A percentile compares a stretch with the other conserved stretches of the same genome.
Evolutionary conservation across 2,329 filamentous ascomycete genomes (phyloP).

Genomic region (Ophiostoma piceae): DNA sequence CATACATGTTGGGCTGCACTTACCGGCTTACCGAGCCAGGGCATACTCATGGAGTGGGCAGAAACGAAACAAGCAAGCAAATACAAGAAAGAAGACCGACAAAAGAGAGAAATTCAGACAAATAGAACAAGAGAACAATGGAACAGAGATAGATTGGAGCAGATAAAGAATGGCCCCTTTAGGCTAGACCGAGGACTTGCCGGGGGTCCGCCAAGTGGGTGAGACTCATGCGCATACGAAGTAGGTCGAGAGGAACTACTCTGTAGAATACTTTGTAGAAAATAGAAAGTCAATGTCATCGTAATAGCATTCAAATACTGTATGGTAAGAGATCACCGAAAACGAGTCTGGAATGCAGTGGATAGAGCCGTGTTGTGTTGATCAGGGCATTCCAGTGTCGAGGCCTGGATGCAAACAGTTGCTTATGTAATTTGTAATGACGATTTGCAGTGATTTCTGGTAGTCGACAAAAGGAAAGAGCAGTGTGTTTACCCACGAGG

Average conservation of each 20-base stretch:
- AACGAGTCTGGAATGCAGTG: conserved; percentile 4
- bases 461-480: conserved; percentile 1
- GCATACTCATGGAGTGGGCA: not conserved
- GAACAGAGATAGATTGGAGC: not conserved
- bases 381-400: not conserved
- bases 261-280: not conserved
- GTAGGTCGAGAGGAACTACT: not conserved
- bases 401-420: not conserved
- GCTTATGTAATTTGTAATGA: not conserved
- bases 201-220: conserved; percentile 15
- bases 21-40: not conserved
- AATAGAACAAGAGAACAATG: not conserved
- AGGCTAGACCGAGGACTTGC: conserved; percentile 13
- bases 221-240: not conserved
- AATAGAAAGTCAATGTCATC: not conserved
- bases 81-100: not conserved
- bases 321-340: not conserved
- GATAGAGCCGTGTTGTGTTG: not conserved
- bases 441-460: not conserved
- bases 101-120: not conserved
- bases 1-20: not conserved
- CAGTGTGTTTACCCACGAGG: not conserved
- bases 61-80: not conserved
- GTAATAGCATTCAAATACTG: not conserved
- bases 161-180: conserved; percentile 5